Conservation (phyloP, 345 rosid species). For the Atalantia buxifolia region DNA sequence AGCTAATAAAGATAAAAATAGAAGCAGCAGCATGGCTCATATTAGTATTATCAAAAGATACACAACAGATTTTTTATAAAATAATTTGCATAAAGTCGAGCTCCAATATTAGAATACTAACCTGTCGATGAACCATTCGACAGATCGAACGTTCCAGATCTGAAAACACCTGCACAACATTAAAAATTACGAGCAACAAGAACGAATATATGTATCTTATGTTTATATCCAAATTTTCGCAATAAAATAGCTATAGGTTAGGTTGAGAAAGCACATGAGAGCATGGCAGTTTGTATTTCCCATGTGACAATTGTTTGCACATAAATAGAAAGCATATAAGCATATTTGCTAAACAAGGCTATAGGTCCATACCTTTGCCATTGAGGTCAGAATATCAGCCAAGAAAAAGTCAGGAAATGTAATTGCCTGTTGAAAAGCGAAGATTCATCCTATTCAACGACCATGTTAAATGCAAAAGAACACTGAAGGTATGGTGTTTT, state of each 20-base stretch:
- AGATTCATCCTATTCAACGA: neutral
- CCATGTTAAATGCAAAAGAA: neutral
- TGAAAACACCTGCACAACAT: constrained; percentile 80
- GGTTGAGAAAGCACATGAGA: neutral
- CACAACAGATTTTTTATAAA: neutral
- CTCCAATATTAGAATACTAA: constrained; percentile 23
- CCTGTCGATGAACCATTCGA: constrained; percentile 96
- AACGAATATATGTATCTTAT: neutral
- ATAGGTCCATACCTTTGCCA: constrained; percentile 77
- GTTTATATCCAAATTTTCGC: neutral
- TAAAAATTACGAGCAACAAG: constrained; percentile 13
- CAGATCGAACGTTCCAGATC: constrained; percentile 96
- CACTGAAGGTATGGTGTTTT: neutral
- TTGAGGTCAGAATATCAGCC: constrained; percentile 94
- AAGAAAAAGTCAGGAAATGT: constrained; percentile 92
- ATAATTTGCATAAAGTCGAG: neutral
- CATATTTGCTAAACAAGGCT: neutral
- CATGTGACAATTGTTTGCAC: neutral
- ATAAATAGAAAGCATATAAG: neutral
- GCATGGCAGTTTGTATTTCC: neutral
- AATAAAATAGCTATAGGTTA: neutral
- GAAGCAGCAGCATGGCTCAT: neutral
- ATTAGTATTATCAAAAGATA: neutral
- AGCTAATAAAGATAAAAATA: neutral
- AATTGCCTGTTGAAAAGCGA: constrained; percentile 62